Evolutionary conservation across 164 flowering plant genomes (phyloP), one percentile per base, ranked within the genome.

Genomic region (Vitis labrusca): DNA sequence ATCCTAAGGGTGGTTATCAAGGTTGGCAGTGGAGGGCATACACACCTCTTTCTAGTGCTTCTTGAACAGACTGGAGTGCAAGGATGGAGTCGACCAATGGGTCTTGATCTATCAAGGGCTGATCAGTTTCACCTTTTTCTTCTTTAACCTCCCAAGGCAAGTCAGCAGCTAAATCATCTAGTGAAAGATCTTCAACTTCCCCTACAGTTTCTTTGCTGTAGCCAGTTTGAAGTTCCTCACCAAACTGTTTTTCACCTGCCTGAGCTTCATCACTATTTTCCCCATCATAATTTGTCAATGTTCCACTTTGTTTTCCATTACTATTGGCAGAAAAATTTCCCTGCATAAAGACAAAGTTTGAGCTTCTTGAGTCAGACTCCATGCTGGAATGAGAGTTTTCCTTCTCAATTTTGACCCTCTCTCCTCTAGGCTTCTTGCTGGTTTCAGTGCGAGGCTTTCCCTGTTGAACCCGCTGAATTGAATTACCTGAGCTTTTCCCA

Each of bases 361-460:
- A 84, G 87, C 91, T 86, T 79, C 88, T 86, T 2, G 87, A 82
- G 76, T 92, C 95, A 79, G 97, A 90, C 72, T 89, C 97, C 74
- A 84, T 59, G 79, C 93, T 89, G 70, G 94, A 89, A 80, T 73
- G 80, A 66, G 92, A 90, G 67, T 84, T 85, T 67, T 89, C 92
- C 72, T 81, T 84, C 79, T 89, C 86, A 44, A 81, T 29, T 73
- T 78, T 81, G 71, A 79, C 71, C 81, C 74, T 71, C 71, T 79
- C 89, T 71, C 87, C 94, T 83, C 92, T 82, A 59, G 66, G 73
- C 82, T 89, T 92, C 81, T 90, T 89, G 64, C 83, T 81, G 64
- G 70, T 66, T 48, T 87, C 89, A 57, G 68, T 15, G 72, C 71
- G 70, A 37, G 72, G 76, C 74, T 80, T 83, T 32, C 80, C 81